Percentiles rank a stretch among this genome's conserved stretches.
phyloP scores from a whole-genome alignment of 2,329 filamentous ascomycete genomes.

The Diaporthe longicolla region DNA sequence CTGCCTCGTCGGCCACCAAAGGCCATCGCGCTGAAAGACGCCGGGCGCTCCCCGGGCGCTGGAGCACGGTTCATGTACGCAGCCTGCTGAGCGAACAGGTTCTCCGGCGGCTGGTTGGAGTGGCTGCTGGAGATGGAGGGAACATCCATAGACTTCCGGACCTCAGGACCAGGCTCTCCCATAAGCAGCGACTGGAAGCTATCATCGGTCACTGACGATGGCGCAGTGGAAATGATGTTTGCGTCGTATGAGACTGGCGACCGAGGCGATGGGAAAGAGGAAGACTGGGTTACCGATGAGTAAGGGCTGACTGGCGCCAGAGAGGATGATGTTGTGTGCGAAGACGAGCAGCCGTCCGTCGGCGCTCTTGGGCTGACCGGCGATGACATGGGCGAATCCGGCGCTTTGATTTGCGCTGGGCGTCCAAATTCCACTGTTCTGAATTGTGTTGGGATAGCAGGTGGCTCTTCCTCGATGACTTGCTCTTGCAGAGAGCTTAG shows the following conservation, averaged over 20 bases:
- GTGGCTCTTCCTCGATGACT: slow-evolving; percentile 63
- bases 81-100: slow-evolving; percentile 61
- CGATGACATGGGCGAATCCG: slow-evolving; percentile 42
- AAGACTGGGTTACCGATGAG: slow-evolving; percentile 70
- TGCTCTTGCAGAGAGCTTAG: slow-evolving; percentile 66
- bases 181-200: slow-evolving; percentile 80
- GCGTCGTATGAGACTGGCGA: slow-evolving; percentile 79
- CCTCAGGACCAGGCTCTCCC: slow-evolving; percentile 80
- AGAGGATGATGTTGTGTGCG: slow-evolving; percentile 51
- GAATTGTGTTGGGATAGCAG: slow-evolving; percentile 52
- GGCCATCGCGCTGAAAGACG: slow-evolving; percentile 72
- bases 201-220: slow-evolving; percentile 81
- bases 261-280: slow-evolving; percentile 79
- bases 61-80: slow-evolving; percentile 64
- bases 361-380: slow-evolving; percentile 43
- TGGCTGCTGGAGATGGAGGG: slow-evolving; percentile 83
- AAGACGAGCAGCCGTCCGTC: slow-evolving; percentile 43
- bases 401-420: slow-evolving; percentile 33
- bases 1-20: slow-evolving; percentile 81
- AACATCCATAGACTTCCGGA: slow-evolving; percentile 78
- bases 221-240: slow-evolving; percentile 80
- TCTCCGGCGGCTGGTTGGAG: slow-evolving; percentile 82
- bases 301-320: slow-evolving; percentile 73
- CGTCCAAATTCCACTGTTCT: slow-evolving; percentile 41
- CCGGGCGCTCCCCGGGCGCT: slow-evolving; percentile 70